A percentile compares a stretch with the other conserved stretches of the same genome.
phyloP scores from a whole-genome alignment of 495 filamentous ascomycete genomes.

The Talaromyces adpressus region DNA sequence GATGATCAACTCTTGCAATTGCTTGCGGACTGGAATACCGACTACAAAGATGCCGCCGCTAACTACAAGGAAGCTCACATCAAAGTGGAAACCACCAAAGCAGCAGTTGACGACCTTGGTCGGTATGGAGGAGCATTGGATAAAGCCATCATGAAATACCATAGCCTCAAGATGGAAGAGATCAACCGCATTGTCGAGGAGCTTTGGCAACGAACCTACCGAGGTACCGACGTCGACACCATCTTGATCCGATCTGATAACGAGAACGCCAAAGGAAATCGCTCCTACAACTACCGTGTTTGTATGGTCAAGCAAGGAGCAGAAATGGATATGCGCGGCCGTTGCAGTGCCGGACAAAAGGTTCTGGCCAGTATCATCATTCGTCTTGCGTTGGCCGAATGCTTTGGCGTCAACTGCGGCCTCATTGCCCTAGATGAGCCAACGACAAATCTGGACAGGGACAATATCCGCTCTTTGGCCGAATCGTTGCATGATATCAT shows the following conservation, averaged over 20 bases:
- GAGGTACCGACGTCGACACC: slow-evolving; percentile 94
- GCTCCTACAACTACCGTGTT: slow-evolving; percentile 94
- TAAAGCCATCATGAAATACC: slow-evolving; percentile 94
- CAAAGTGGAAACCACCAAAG: slow-evolving; percentile 87
- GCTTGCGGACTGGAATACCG: slow-evolving; percentile 69
- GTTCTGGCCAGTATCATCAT: slow-evolving; percentile 98
- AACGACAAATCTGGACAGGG: slow-evolving; percentile 91
- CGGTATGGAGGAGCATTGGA: slow-evolving; percentile 77
- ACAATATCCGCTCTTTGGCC: slow-evolving; percentile 88
- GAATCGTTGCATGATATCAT: slow-evolving; percentile 84
- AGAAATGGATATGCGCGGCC: slow-evolving; percentile 99
- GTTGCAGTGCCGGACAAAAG: slow-evolving; percentile 93
- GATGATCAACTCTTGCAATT: slow-evolving; percentile 68
- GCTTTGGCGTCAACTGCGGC: slow-evolving; percentile 93
- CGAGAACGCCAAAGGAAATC: slow-evolving; percentile 65
- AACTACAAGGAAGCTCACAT: slow-evolving; percentile 86
- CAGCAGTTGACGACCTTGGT: slow-evolving; percentile 81
- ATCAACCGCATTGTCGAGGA: slow-evolving; percentile 94
- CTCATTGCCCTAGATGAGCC: slow-evolving; percentile 97
- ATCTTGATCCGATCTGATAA: slow-evolving; percentile 90
- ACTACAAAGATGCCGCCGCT: slow-evolving; percentile 75
- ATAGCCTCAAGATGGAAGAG: slow-evolving; percentile 95
- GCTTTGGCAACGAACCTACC: slow-evolving; percentile 94
- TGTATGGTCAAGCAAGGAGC: slow-evolving; percentile 96
- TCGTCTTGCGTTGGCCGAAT: slow-evolving; percentile 90